Percentiles rank a stretch among this genome's conserved stretches.
Evolutionary conservation across 2,329 filamentous ascomycete genomes (phyloP).

Genomic region (Penicillium italicum): DNA sequence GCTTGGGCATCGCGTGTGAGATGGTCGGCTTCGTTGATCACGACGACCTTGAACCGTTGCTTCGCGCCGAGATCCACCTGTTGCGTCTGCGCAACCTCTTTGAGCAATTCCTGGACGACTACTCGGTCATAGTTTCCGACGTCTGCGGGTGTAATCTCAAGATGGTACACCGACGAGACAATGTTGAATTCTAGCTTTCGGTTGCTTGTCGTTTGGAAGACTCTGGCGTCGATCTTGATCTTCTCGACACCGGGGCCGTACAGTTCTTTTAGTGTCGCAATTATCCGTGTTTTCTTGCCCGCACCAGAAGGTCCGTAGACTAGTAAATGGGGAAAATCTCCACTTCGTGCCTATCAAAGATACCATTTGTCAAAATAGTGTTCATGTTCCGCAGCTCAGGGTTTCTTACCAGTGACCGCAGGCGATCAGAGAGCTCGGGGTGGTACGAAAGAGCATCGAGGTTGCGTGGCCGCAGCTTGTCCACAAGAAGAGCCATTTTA

Average conservation of each 20-base stretch:
- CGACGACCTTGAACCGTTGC: conserved; percentile 96
- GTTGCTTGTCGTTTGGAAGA: conserved; percentile 93
- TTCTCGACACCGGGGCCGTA: conserved; percentile 98
- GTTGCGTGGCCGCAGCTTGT: conserved; percentile 56
- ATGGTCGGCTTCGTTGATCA: conserved; percentile 98
- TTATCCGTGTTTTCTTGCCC: conserved; percentile 95
- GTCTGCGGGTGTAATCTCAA: conserved; percentile 96
- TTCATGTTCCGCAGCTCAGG: not conserved
- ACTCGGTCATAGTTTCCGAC: conserved; percentile 96
- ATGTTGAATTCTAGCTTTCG: conserved; percentile 99
- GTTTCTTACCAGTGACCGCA: conserved; percentile 70
- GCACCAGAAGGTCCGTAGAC: conserved; percentile 96
- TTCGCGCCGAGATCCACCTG: conserved; percentile 91
- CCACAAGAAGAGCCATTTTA: conserved; percentile 61
- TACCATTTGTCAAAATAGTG: conserved; percentile 8
- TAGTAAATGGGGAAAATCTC: conserved; percentile 95
- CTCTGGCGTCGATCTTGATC: conserved; percentile 97
- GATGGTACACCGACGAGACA: conserved; percentile 92
- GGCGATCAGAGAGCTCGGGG: conserved; percentile 76
- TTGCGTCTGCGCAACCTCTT: conserved; percentile 97
- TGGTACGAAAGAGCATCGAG: conserved; percentile 73
- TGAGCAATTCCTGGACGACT: conserved; percentile 89
- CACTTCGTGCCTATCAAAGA: conserved; percentile 73
- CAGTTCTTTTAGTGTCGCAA: conserved; percentile 89
- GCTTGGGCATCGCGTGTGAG: conserved; percentile 92